These are phyloP conservation scores for Aspergillus awamori DNA, from an alignment of 2,329 filamentous ascomycete genomes.

Conservation along the genomic window DNA sequence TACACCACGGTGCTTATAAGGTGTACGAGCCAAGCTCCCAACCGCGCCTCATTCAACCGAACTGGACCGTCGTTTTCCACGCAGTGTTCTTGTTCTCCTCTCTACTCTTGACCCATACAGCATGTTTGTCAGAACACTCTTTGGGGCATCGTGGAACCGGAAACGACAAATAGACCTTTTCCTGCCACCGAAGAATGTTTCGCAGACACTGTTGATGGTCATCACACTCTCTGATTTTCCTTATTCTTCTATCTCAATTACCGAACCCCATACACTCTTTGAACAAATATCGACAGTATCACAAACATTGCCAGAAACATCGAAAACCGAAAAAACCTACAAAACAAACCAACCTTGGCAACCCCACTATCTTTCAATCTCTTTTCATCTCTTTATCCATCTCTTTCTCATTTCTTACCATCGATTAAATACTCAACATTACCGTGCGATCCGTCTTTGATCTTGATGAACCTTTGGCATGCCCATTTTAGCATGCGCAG, in stretches of 20 bases:
- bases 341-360: conserved; percentile 6
- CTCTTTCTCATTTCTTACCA: conserved; percentile 5
- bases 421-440: conserved; percentile 9
- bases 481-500: conserved; percentile 13
- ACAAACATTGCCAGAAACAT: background rate
- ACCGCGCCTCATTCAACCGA: conserved; percentile 3
- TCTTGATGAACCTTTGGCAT: conserved; percentile 13
- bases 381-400: conserved; percentile 15
- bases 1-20: background rate
- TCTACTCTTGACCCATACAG: conserved; percentile 4
- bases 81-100: conserved; percentile 2
- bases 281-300: conserved; percentile 5
- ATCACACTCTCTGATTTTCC: conserved; percentile 21
- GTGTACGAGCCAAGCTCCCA: background rate
- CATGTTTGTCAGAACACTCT: background rate
- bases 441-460: conserved; percentile 12
- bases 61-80: conserved; percentile 2
- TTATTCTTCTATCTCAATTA: conserved; percentile 17
- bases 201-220: conserved; percentile 14
- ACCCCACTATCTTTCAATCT: conserved; percentile 2
- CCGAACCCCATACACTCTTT: conserved; percentile 15
- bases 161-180: background rate
- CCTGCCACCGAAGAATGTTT: background rate
- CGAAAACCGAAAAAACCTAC: background rate
- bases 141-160: background rate